Evolutionary conservation across 371 early-diverging fungal genomes (phyloP).

Genomic region (Batkoa obscura): DNA sequence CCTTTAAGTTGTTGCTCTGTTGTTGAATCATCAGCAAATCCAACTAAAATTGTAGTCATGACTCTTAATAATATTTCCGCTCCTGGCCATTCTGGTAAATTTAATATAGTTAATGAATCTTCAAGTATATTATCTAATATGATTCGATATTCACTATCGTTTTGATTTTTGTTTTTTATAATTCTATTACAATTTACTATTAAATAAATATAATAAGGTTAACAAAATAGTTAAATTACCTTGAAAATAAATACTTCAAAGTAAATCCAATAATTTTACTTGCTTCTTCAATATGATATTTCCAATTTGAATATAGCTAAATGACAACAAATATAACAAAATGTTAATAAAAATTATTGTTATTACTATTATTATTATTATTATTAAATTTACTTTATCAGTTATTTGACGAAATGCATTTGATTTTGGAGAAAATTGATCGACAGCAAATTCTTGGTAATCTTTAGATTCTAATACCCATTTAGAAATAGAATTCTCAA

Average conservation of each 20-base stretch:
- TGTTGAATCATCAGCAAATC: constrained; percentile 31
- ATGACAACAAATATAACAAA: constrained; percentile 4
- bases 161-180: constrained; percentile 23
- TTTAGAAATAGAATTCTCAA: constrained; percentile 7
- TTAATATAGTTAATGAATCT: constrained; percentile 48
- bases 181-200: constrained; percentile 20
- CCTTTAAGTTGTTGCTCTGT: constrained; percentile 35
- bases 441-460: background rate
- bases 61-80: constrained; percentile 47
- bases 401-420: background rate
- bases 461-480: background rate
- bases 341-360: no score
- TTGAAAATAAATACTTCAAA: constrained; percentile 39
- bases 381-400: constrained; percentile 8
- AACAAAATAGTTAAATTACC: constrained; percentile 11
- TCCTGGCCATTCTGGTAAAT: constrained; percentile 85
- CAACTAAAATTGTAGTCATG: constrained; percentile 41
- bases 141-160: constrained; percentile 49
- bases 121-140: constrained; percentile 46
- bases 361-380: no score
- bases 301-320: constrained; percentile 15
- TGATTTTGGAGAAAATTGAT: background rate
- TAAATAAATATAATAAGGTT: no score
- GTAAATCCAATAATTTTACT: constrained; percentile 34
- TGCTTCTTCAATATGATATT: constrained; percentile 27